A percentile compares a stretch with the other conserved stretches of the same genome.
Evolutionary conservation across 192 early-diverging fungal species (phyloP).

Genomic region (Entomortierella beljakovae): DNA sequence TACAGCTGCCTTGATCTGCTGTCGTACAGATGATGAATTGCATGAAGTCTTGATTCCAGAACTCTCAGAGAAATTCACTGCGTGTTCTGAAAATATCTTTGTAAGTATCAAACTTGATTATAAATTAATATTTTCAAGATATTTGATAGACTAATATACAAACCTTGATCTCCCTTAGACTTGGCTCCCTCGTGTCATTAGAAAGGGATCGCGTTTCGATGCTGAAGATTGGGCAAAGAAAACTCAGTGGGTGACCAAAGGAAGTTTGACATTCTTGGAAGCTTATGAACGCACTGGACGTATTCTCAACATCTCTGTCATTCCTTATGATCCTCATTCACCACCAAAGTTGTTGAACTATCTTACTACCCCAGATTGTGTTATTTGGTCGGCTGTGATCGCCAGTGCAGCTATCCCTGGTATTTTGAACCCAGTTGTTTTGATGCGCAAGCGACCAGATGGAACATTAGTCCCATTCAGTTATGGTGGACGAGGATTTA

Average conservation of each 20-base stretch:
- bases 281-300: conserved; percentile 90
- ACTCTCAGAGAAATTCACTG: conserved; percentile 62
- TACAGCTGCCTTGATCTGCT: conserved; percentile 72
- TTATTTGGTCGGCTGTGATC: conserved; percentile 89
- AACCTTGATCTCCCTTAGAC: conserved; percentile 9
- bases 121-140: neutral
- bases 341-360: conserved; percentile 90
- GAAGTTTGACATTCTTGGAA: conserved; percentile 90
- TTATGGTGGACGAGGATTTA: conserved; percentile 78
- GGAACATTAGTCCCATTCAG: conserved; percentile 78
- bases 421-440: conserved; percentile 82
- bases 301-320: conserved; percentile 87
- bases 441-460: conserved; percentile 80
- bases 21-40: conserved; percentile 74
- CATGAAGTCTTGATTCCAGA: conserved; percentile 67
- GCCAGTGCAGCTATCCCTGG: conserved; percentile 90
- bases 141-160: neutral
- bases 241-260: conserved; percentile 75
- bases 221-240: conserved; percentile 73
- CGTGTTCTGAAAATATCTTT: conserved; percentile 59
- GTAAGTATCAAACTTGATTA: conserved; percentile 3
- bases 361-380: conserved; percentile 85
- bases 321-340: conserved; percentile 77
- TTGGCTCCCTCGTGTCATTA: conserved; percentile 54
- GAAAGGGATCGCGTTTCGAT: conserved; percentile 67